phyloP scores from a whole-genome alignment of 2,329 filamentous ascomycete genomes.

The Botrytis fabae region DNA sequence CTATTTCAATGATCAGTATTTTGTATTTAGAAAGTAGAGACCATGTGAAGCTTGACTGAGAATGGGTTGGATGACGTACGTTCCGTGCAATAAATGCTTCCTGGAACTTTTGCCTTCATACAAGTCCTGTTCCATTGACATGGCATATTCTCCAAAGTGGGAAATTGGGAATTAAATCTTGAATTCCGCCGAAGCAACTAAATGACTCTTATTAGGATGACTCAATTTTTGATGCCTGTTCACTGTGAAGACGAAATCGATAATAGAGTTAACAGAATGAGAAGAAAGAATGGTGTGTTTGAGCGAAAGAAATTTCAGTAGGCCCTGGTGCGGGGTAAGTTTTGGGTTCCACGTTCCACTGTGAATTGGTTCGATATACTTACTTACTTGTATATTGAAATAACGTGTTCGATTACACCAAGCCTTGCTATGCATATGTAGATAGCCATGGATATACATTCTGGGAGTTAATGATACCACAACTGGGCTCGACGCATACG shows the following conservation, averaged over 20 bases:
- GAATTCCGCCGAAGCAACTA: background rate
- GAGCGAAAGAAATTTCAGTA: background rate
- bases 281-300: background rate
- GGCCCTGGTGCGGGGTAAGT: background rate
- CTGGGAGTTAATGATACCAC: background rate
- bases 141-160: background rate
- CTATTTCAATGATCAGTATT: background rate
- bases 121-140: background rate
- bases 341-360: background rate
- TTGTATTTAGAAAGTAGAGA: background rate
- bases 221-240: background rate
- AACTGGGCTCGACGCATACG: rapidly evolving
- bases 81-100: background rate
- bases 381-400: background rate
- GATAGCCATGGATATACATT: background rate
- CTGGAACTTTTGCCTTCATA: background rate
- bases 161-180: background rate
- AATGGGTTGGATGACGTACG: background rate
- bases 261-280: background rate
- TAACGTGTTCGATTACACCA: background rate
- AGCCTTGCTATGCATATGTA: background rate
- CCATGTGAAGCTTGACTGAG: too few species aligned
- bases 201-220: background rate
- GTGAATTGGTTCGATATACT: background rate
- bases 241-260: background rate